Evolutionary conservation across 345 rosid genomes (phyloP).

Genomic region (Citrus sinensis): DVS_A1.0 CM039168.1:2138501-2139000

Average conservation of each 20-base stretch:
- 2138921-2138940: slow-evolving; percentile 96
- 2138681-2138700: too few relatives aligned
- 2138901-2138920: slow-evolving; percentile 90
- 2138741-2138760: background rate
- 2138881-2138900: slow-evolving; percentile 60
- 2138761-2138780: background rate
- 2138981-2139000: slow-evolving; percentile 83
- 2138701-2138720: background rate
- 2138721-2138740: background rate
- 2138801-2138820: background rate
- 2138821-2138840: background rate
- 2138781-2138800: background rate
- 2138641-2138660: background rate
- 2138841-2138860: slow-evolving; percentile 7
- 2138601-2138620: background rate
- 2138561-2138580: background rate
- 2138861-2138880: fast-evolving
- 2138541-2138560: background rate
- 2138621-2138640: background rate
- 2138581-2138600: background rate
- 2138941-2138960: slow-evolving; percentile 95
- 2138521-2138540: background rate
- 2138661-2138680: background rate
- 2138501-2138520: background rate
- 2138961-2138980: slow-evolving; percentile 85